Evolutionary conservation across 2,329 filamentous ascomycete genomes (phyloP), one percentile per base, ranked within the genome.

Genomic region (Colletotrichum sublineola): DNA sequence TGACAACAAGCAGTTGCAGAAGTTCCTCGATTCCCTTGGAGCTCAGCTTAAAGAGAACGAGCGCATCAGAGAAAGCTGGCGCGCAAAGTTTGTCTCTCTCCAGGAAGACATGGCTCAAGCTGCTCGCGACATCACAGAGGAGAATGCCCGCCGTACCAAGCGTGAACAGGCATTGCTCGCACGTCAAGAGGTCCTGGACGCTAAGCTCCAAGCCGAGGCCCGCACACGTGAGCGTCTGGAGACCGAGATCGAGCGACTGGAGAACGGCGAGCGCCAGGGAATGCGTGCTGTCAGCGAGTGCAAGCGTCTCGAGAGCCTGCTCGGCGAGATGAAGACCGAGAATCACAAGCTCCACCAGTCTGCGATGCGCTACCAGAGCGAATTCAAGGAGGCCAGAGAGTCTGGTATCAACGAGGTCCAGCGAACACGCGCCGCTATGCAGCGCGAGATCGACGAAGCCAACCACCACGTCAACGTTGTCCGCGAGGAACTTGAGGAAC

Each of bases 41-140:
- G 89, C 89, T 57, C 95, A 97, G 79, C 89, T 96, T 53, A 92
- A 96, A 78, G 95, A 97, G 83, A 96, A 94, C 78, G 91, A 95
- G 78, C 91, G 92, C 74, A 89, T 97, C 71, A 92, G 95, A 70
- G 94, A 97, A 79, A 91, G 88, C 73, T 95, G 97, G 89, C 92
- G 94, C 75, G 86, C 87, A 80, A 97, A 96, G 82, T 93, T 98
- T 78, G 90, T 96, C 76, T 91, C 91, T 72, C 86, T 99, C 50
- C 95, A 98, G 81, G 90, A 94, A 74, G 94, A 98, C 76, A 96
- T 98, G 92, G 89, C 91, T 42, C 86, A 86, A 68, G 93, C 94
- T 61, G 92, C 94, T 65, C 90, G 90, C 58, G 92, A 97, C 74
- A 91, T 98, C 74, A 91, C 93, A 31, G 91, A 93, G 77, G 95